Base-by-base conservation (phyloP, 1,284 basidiomycete species). In the Caloboletus firmus region DNA sequence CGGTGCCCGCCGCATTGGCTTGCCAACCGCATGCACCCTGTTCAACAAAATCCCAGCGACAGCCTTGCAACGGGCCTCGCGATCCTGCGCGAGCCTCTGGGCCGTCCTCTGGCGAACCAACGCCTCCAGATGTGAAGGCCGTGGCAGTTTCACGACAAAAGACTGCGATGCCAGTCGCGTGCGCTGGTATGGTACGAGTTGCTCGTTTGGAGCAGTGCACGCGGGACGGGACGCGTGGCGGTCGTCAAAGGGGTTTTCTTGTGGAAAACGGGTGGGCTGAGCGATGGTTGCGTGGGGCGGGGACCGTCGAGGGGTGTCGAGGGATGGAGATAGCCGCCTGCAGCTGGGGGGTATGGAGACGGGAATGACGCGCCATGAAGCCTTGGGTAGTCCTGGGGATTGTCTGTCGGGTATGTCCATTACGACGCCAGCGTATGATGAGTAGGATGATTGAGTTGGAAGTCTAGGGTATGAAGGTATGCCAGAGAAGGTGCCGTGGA, bases 11-110 rank as follows among this genome's bases (percentile, higher is more conserved):
- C 76, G 69, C 70, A 76, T 74, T 1, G 77, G 78, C 48, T 68
- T 73, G 15, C 78, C 77, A 1, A 76, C 74, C 0, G 75, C 76
- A 52, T 79, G 74, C 32, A 79, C 76, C 30, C 78, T 68, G 58
- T 79, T 75, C 15, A 80, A 63, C 17, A 80, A 56, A 40, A 80
- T 80, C 8, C 79, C 77, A 1, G 78, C 79, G 0, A 80, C 77
- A 37, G 79, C 70, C 55, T 70, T 75, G 34, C 74, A 72, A 5
- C 75, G 68, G 1, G 75, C 71, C 47, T 79, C 74, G 48, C 67
- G 68, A 49, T 76, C 73, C 60, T 67, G 64, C 47, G 62, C 66
- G 57, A 66, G 59, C 39, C 66, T 44, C 43, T 71, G 69, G 2
- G 69, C 68, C 20, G 69, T 68, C 45, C 68, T 52, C 50, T 69